Conservation (phyloP, 139 green algal species). For the Dunaliella primolecta region DNA sequence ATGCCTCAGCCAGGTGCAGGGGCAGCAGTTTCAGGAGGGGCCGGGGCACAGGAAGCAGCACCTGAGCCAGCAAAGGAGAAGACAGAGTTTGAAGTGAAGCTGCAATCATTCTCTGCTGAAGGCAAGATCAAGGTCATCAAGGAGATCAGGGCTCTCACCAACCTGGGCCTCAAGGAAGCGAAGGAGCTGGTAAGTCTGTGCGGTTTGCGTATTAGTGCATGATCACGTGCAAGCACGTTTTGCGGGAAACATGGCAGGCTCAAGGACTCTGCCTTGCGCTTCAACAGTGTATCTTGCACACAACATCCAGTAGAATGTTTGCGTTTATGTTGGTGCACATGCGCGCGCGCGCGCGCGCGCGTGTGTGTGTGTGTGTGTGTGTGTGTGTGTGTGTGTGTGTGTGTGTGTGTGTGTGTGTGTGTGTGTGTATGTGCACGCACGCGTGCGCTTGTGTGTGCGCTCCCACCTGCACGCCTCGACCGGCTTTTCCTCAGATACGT, state of each 20-base stretch:
- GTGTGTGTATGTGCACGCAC: not conserved
- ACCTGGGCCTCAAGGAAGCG: slow-evolving; percentile 95
- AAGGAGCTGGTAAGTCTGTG: slow-evolving; percentile 87
- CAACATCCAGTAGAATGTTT: not conserved
- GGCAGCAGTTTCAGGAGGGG: slow-evolving; percentile 15
- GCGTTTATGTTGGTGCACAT: not conserved
- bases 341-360: not conserved
- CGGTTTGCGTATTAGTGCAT: not conserved
- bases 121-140: slow-evolving; percentile 99
- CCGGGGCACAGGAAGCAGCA: slow-evolving; percentile 31
- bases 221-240: not conserved
- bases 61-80: slow-evolving; percentile 45
- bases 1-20: slow-evolving; percentile 19
- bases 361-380: slow-evolving; percentile 13
- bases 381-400: slow-evolving; percentile 9
- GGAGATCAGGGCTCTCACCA: slow-evolving; percentile 89
- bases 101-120: slow-evolving; percentile 85
- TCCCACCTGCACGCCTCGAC: not conserved
- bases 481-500: too few relatives aligned
- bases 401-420: not conserved
- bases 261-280: not conserved
- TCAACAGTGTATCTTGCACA: too few relatives aligned
- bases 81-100: slow-evolving; percentile 94
- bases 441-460: not conserved
- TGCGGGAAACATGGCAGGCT: not conserved